These are phyloP conservation scores for Sordariomycetes sp. DNA, from an alignment of 2,329 filamentous ascomycete genomes.

Conservation along the genomic window DNA sequence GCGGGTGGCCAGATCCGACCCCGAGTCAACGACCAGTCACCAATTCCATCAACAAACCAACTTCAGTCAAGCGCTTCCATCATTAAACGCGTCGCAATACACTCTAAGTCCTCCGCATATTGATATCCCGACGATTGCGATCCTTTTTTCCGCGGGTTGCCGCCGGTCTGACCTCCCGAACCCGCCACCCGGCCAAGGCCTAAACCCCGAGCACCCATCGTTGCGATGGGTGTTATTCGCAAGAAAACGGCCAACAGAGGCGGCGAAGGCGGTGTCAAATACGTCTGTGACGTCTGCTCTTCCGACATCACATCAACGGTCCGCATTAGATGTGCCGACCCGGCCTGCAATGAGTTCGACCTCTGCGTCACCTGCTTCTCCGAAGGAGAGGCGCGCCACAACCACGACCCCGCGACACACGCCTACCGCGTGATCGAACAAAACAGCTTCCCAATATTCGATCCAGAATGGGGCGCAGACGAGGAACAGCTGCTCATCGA, in stretches of 20 bases:
- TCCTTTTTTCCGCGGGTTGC: no score
- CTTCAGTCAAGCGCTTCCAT: constrained; percentile 14
- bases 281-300: constrained; percentile 94
- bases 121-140: constrained; percentile 7
- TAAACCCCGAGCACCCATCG: no score
- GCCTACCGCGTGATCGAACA: constrained; percentile 93
- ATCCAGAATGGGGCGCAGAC: constrained; percentile 91
- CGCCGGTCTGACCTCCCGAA: no score
- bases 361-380: constrained; percentile 94
- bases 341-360: constrained; percentile 85
- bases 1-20: constrained; percentile 3
- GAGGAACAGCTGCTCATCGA: constrained; percentile 91
- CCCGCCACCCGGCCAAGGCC: no score
- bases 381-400: constrained; percentile 68
- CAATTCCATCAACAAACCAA: constrained; percentile 13
- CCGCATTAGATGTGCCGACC: constrained; percentile 82
- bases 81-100: constrained; percentile 15
- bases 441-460: constrained; percentile 95
- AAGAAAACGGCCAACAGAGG: constrained; percentile 86
- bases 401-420: constrained; percentile 81
- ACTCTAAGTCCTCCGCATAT: constrained; percentile 9
- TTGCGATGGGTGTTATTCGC: constrained; percentile 89
- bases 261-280: constrained; percentile 84
- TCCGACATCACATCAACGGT: constrained; percentile 96
- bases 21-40: constrained; percentile 12